These are phyloP conservation scores for Mollisia scopiformis DNA, from an alignment of 2,329 filamentous ascomycete species.

Conservation along the genomic window DNA sequence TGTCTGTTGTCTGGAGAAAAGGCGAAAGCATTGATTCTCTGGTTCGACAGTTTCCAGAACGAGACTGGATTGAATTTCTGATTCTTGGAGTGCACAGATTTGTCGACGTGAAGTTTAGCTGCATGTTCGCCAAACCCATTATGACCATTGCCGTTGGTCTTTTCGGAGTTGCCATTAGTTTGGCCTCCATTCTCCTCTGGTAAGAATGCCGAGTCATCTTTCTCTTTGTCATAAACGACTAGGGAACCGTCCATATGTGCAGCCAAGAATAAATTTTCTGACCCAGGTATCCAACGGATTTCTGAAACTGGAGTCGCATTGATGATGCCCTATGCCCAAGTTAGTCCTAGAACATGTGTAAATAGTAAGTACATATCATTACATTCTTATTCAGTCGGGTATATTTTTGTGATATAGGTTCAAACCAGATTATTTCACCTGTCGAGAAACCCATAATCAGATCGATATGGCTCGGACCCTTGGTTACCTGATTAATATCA, in stretches of 20 bases:
- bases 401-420: constrained; percentile 95
- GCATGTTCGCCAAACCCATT: constrained; percentile 33
- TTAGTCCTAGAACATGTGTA: neutral
- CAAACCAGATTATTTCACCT: constrained; percentile 98
- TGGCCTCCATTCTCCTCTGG: constrained; percentile 61
- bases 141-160: constrained; percentile 35
- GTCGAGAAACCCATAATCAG: constrained; percentile 95
- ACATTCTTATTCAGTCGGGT: constrained; percentile 95
- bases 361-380: constrained; percentile 34
- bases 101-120: constrained; percentile 71
- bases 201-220: constrained; percentile 81
- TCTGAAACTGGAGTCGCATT: constrained; percentile 83
- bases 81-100: constrained; percentile 91
- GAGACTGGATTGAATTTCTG: constrained; percentile 93
- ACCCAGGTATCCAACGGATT: constrained; percentile 92
- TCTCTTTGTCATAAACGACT: constrained; percentile 96
- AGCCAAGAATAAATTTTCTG: constrained; percentile 89
- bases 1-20: constrained; percentile 90
- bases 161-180: constrained; percentile 33
- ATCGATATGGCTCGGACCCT: constrained; percentile 79
- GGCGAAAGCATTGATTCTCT: constrained; percentile 85
- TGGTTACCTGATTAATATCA: constrained; percentile 85
- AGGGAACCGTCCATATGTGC: constrained; percentile 90
- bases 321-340: constrained; percentile 70
- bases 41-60: constrained; percentile 89